Evolutionary conservation across 1,139 yeast species (phyloP), one percentile per base, ranked within the genome.

Genomic region (Citeromyces siamensis): DNA sequence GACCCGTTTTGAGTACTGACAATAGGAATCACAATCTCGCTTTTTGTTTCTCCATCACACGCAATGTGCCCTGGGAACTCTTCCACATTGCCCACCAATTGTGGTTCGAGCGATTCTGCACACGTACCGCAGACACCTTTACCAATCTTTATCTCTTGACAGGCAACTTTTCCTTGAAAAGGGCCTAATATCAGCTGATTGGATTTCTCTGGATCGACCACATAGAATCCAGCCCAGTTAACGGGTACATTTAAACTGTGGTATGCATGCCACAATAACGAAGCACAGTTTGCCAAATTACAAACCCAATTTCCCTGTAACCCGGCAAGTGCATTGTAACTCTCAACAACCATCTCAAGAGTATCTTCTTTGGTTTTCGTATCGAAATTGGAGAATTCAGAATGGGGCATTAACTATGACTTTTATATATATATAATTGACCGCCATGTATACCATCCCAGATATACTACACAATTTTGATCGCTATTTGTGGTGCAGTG

Each of bases 91-190:
- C 67, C 63, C 6, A 90, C 96, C 8, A 85, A 53, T 52, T 84
- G 94, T 1, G 95, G 79, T 37, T 55, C 38, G 40, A 57, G 55
- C 0, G 62, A 46, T 0, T 53, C 43, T 0, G 94, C 95, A 2
- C 95, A 94, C 1, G 72, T 62, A 5, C 98, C 97, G 59, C 97
- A 90, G 0, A 90, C 97, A 6, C 98, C 98, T 40, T 61, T 67
- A 4, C 95, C 96, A 40, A 81, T 61, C 40, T 62, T 52, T 40
- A 90, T 90, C 14, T 60, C 56, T 56, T 90, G 97, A 51, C 98
- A 90, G 0, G 97, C 97, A 3, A 90, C 97, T 55, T 85, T 85
- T 2, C 98, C 98, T 55, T 85, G 95, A 55, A 90, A 90, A 6
- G 98, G 98, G 0, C 94, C 98, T 34, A 90, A 63, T 22, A 84